These are phyloP conservation scores for Epichloe aotearoae DNA, from an alignment of 2,329 filamentous ascomycete species.

Conservation along the genomic window DNA sequence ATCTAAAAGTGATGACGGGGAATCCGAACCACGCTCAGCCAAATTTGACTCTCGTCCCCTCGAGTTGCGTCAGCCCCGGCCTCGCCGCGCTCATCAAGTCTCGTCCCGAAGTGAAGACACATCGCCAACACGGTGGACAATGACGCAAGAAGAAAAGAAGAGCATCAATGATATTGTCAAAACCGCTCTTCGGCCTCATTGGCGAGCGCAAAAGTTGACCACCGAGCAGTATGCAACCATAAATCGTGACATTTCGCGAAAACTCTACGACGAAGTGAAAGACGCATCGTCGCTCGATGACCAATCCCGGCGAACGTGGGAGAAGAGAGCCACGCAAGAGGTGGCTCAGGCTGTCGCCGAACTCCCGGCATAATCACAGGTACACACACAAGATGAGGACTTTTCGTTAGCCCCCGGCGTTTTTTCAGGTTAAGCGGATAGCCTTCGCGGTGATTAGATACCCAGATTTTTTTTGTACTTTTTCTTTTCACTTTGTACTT, in stretches of 20 bases:
- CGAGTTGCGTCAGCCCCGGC: conserved; percentile 40
- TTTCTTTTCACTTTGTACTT: conserved; percentile 6
- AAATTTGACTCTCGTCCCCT: conserved; percentile 19
- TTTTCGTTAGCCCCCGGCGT: conserved; percentile 18
- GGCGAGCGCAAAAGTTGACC: conserved; percentile 64
- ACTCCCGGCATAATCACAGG: conserved; percentile 30
- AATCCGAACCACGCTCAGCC: conserved; percentile 25
- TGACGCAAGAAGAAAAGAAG: conserved; percentile 75
- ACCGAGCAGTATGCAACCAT: conserved; percentile 87
- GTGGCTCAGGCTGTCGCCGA: conserved; percentile 61
- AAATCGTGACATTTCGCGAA: conserved; percentile 78
- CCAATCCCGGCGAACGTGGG: conserved; percentile 54
- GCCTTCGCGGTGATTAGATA: conserved; percentile 16
- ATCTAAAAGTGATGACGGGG: conserved; percentile 30
- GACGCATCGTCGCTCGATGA: conserved; percentile 47
- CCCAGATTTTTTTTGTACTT: conserved; percentile 11
- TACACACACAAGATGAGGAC: conserved; percentile 11
- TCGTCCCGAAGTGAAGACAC: conserved; percentile 42
- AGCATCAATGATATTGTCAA: conserved; percentile 84
- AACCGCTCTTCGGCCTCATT: conserved; percentile 67
- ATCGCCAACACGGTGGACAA: conserved; percentile 50
- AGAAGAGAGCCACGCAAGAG: conserved; percentile 63
- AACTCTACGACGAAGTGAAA: conserved; percentile 62
- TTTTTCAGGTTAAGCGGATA: conserved; percentile 8
- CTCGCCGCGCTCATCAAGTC: conserved; percentile 30